A percentile compares a stretch with the other conserved stretches of the same genome.
Evolutionary conservation across 352 stramenopile species (phyloP).

Genomic region (Pythium guiyangense): DNA sequence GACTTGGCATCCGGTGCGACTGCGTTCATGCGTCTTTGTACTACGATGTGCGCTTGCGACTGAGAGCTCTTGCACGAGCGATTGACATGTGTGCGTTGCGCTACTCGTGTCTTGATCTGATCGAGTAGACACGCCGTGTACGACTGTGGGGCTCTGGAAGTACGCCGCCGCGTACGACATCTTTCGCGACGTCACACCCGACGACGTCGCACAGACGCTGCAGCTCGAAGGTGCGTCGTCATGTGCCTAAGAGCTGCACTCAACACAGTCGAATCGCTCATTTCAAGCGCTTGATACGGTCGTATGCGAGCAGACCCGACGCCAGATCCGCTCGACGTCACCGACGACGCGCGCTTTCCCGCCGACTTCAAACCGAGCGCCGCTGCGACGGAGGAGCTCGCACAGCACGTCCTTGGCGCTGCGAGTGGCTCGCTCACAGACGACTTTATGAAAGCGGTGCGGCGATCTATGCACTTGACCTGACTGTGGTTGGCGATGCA

Average conservation of each 20-base stretch:
- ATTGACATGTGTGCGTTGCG: not conserved
- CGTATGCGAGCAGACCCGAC: constrained; percentile 2
- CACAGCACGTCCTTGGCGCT: constrained; percentile 6
- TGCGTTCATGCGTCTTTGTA: too few relatives aligned
- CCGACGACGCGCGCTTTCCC: not conserved
- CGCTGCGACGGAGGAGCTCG: not conserved
- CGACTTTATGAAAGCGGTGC: constrained; percentile 49
- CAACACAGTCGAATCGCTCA: too few relatives aligned
- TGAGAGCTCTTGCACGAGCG: too few relatives aligned
- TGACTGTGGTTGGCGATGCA: not conserved
- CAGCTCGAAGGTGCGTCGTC: constrained; percentile 40
- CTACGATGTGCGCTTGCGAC: too few relatives aligned
- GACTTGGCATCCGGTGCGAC: constrained; percentile 50
- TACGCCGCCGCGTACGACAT: constrained; percentile 57
- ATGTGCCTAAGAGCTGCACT: too few relatives aligned
- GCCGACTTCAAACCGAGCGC: constrained; percentile 8
- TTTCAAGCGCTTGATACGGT: too few relatives aligned
- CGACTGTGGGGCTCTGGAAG: constrained; percentile 63
- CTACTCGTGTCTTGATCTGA: not conserved
- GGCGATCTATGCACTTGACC: not conserved
- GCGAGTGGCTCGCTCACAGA: constrained; percentile 17
- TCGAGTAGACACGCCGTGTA: constrained; percentile 54
- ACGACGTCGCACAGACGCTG: constrained; percentile 55
- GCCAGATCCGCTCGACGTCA: not conserved
- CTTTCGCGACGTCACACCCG: constrained; percentile 51